Percentiles rank a stretch among this genome's conserved stretches.
These are phyloP conservation scores for Arthrinium puccinioides DNA, from an alignment of 2,329 filamentous ascomycete genomes.

Conservation along the genomic window DNA sequence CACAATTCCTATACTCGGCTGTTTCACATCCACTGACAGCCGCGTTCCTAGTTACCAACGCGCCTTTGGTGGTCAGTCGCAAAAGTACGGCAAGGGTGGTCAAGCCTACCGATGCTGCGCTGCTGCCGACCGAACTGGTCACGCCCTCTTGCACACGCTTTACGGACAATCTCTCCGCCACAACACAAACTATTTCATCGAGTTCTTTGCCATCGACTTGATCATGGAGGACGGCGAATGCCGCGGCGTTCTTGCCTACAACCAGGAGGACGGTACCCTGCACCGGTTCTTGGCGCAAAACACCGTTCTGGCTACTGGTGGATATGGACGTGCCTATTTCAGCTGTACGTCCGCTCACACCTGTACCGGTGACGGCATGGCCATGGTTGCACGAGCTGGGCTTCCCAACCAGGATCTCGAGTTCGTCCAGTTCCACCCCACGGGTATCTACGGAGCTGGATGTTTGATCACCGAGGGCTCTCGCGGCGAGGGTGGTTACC, in stretches of 20 bases:
- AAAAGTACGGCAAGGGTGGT: slow-evolving; percentile 91
- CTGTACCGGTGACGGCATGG: slow-evolving; percentile 98
- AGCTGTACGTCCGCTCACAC: slow-evolving; percentile 97
- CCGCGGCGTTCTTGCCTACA: slow-evolving; percentile 94
- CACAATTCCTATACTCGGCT: slow-evolving; percentile 2
- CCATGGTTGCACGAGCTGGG: slow-evolving; percentile 96
- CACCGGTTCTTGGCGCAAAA: slow-evolving; percentile 96
- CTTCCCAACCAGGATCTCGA: slow-evolving; percentile 98
- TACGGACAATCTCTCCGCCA: slow-evolving; percentile 95
- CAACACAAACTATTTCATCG: slow-evolving; percentile 99
- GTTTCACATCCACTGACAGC: too few relatives aligned
- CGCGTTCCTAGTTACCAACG: slow-evolving; percentile 69
- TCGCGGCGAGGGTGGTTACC: slow-evolving; percentile 95
- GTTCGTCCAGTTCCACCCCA: slow-evolving; percentile 99
- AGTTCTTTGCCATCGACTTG: slow-evolving; percentile 94
- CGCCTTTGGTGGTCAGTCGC: slow-evolving; percentile 95
- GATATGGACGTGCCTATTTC: slow-evolving; percentile 97
- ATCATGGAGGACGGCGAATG: slow-evolving; percentile 97
- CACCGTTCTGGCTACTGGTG: slow-evolving; percentile 93
- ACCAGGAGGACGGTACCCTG: slow-evolving; percentile 96
- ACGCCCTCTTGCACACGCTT: slow-evolving; percentile 95
- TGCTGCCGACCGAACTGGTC: slow-evolving; percentile 92
- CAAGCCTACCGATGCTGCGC: slow-evolving; percentile 97
- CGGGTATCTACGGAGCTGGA: slow-evolving; percentile 96
- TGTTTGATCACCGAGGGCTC: slow-evolving; percentile 97